Evolutionary conservation across 208 protist genomes (phyloP), one percentile per base, ranked within the genome.

Genomic region (Wallacemonas rigidus): DNA sequence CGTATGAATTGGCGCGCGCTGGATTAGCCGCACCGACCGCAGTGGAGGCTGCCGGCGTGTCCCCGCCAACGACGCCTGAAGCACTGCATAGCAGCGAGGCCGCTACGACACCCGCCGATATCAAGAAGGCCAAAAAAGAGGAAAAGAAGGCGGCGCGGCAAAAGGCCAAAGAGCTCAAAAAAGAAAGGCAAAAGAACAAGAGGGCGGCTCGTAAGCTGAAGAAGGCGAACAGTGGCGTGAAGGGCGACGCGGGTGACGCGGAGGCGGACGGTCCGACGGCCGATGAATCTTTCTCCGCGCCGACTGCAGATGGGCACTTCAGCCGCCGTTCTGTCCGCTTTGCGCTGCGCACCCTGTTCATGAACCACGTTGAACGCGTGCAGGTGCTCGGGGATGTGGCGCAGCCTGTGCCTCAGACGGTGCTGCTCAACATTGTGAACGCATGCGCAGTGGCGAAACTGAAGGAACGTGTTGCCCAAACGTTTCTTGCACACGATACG

Each of bases 401-500:
- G 44, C 63, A 65, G 57, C 85, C 85, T 5, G 15, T 79, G 53
- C 69, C 78, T 6, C 71, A 75, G 54, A 63, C 15, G 40, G 72
- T 71, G 39, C 74, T 88, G 67, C 2, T 62, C 1, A 73, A 87
- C 12, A 74, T 86, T 38, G 58, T 85, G 43, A 75, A 77, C 73
- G 68, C 77, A 6, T 88, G 80, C 41, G 74, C 77, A 11, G 68
- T 62, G 26, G 78, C 86, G 6, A 73, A 77, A 11, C 75, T 77
- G 38, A 86, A 81, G 72, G 76, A 83, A 65, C 40, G 40, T 14
- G 71, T 91, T 15, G 83, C 72, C 38, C 75, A 87, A 36, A 74
- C 77, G 15, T 92, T 93, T 47, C 53, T 86, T n/a, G 73, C 75
- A 4, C 82, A 83, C 61, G 90, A 95, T 72, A 62, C 71, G 36